Evolutionary conservation across 1,284 basidiomycete species (phyloP).

Genomic region (Ceratobasidium sp.): DNA sequence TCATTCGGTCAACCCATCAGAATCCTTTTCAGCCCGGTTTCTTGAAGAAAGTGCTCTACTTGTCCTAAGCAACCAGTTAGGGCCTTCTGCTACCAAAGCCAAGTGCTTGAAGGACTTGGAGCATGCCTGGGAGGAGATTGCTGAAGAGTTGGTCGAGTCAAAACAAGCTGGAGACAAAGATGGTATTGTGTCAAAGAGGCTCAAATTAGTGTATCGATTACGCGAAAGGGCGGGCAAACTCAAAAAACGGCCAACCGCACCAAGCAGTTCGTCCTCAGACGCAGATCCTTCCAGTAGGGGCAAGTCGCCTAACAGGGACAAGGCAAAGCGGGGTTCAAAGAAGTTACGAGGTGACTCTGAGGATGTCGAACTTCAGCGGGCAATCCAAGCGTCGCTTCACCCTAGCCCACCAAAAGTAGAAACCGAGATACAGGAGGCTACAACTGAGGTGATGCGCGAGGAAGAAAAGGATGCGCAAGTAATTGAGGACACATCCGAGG

Average conservation of each 20-base stretch:
- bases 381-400: conserved; percentile 58
- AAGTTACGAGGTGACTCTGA: conserved; percentile 49
- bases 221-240: conserved; percentile 35
- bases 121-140: conserved; percentile 54
- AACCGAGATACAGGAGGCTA: background rate
- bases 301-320: background rate
- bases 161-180: conserved; percentile 46
- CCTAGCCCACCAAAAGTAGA: background rate
- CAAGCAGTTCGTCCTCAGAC: background rate
- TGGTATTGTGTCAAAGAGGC: conserved; percentile 53
- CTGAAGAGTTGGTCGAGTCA: conserved; percentile 52
- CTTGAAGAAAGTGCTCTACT: conserved; percentile 27
- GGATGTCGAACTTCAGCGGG: conserved; percentile 57
- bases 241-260: conserved; percentile 45
- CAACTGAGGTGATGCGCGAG: background rate
- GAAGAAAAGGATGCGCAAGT: conserved; percentile 10
- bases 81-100: conserved; percentile 51
- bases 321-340: conserved; percentile 43
- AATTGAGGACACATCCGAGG: background rate
- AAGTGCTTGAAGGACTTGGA: conserved; percentile 55
- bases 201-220: conserved; percentile 59
- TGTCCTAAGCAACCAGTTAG: conserved; percentile 56
- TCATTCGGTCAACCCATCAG: conserved; percentile 63
- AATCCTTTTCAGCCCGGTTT: conserved; percentile 11
- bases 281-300: background rate